Evolutionary conservation across 2,329 filamentous ascomycete genomes (phyloP), one percentile per base, ranked within the genome.

Genomic region (Fonsecaea multimorphosa): DNA sequence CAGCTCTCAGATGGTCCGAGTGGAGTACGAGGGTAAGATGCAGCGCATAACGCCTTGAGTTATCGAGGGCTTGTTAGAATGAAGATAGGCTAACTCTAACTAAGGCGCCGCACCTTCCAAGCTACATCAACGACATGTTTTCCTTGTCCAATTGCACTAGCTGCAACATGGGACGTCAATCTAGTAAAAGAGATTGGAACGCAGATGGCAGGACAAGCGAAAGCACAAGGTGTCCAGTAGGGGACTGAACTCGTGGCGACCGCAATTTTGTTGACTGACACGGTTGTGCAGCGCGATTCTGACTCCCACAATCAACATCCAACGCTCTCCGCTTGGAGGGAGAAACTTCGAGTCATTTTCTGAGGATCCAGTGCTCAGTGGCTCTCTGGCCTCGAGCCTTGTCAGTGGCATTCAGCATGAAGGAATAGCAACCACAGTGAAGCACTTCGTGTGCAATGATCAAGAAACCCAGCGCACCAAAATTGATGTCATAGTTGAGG

Each of bases 291-390:
- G 49, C 67, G 84, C 93, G 34, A 80, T 93, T 1, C 83, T 93
- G 7, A 91, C 88, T 0, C 91, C 90, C 1, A 93, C 91, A 0
- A 87, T 93, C 38, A 92, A 91, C 79, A 89, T 92, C 81, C 91
- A 94, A 72, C 86, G 91, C 8, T 90, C 90, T 57, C 91, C 91
- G 0, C 83, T 94, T 0, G 91, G 91, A n/a, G 91, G 92, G 16
- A 85, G 92, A 64, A 92, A 92, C 69, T 95, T 94, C 71, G 91
- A 95, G 77, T 92, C 91, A 0, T 94, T 92, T 75, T 92, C 90
- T 0, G 91, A 95, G 76, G 91, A 94, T 70, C 91, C 91, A 0
- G 84, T 89, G 6, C 82, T 95, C 4, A 91, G 90, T 0, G 91
- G 90, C 32, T 89, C 87, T 68, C 78, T 93, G 63, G 89, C 90